Evolutionary conservation across 345 rosid species (phyloP).

Genomic region (Linum trigynum): DNA sequence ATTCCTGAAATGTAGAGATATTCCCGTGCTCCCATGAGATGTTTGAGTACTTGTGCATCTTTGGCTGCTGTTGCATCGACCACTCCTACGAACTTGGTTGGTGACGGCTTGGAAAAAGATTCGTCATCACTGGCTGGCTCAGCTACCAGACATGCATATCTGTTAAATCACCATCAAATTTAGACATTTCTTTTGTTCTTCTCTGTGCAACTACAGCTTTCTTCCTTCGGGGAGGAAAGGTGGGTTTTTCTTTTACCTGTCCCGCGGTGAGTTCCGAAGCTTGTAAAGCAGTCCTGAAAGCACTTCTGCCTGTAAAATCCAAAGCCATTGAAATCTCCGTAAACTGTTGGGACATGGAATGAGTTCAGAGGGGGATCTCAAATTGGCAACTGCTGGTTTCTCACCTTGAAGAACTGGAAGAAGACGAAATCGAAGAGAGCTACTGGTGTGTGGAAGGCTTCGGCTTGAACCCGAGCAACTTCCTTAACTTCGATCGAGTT

Average conservation of each 20-base stretch:
- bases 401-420: conserved; percentile 69
- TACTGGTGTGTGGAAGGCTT: conserved; percentile 66
- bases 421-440: conserved; percentile 58
- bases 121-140: conserved; percentile 30
- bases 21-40: conserved; percentile 48
- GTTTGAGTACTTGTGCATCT: conserved; percentile 43
- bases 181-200: background rate
- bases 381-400: background rate
- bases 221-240: background rate
- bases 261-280: conserved; percentile 59
- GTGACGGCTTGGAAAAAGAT: conserved; percentile 1
- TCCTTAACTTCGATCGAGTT: conserved; percentile 42
- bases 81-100: conserved; percentile 47
- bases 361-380: too few species aligned
- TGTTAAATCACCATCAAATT: conserved; percentile 13
- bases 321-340: too few species aligned
- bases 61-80: conserved; percentile 66
- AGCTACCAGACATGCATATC: conserved; percentile 82
- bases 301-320: conserved; percentile 62
- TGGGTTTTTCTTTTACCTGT: conserved; percentile 33
- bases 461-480: conserved; percentile 63
- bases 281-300: conserved; percentile 70
- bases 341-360: background rate
- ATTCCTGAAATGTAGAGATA: conserved; percentile 82
- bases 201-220: background rate